Evolutionary conservation across 495 filamentous ascomycete species (phyloP), one percentile per base, ranked within the genome.

Genomic region (Penicillium riverlandense): DNA sequence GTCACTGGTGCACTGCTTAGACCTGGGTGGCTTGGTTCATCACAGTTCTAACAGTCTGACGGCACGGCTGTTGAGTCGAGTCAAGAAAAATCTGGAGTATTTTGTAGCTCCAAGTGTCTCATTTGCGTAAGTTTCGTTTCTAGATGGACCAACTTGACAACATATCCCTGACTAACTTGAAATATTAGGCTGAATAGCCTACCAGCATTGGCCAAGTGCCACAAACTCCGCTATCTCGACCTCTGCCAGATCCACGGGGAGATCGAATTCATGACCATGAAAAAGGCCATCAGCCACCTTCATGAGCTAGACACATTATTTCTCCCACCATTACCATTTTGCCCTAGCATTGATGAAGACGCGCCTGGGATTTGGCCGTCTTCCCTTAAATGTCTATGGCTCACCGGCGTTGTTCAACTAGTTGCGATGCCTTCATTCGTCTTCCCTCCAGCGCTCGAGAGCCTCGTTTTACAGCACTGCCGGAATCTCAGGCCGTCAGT

Each of bases 31-130:
- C 29, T 67, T 88, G 35, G 75, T 85, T 6, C 80, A 89, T 50
- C 78, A 87, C 53, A 74, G 81, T 22, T 75, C 73, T 35, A 78
- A 79, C 44, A 83, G 79, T 40, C 57, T 77, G 15, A 86, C 82
- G 2, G 82, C 84, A 13, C 69, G 83, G 32, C 57, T 89, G 10
- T 54, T 89, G 13, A 76, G 77, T 5, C 61, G 79, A 13, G 66
- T 79, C 9, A 83, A 83, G 43, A 60, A 54, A 14, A 72, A 66
- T 13, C 59, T 89, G 8, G 73, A 79, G 37, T 63, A 65, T 29
- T 85, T 89, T 52, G 60, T 78, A 30, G 85, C 85, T 11, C 85
- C 85, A 0, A 79, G 78, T 37, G 69, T 79, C 2, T 75, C 73
- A 9, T 89, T 89, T 52, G 70, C 73, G 71, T 74, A 50, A 41